Evolutionary conservation across 352 stramenopile species (phyloP).

Genomic region (Aphanomyces cochlioides): DNA sequence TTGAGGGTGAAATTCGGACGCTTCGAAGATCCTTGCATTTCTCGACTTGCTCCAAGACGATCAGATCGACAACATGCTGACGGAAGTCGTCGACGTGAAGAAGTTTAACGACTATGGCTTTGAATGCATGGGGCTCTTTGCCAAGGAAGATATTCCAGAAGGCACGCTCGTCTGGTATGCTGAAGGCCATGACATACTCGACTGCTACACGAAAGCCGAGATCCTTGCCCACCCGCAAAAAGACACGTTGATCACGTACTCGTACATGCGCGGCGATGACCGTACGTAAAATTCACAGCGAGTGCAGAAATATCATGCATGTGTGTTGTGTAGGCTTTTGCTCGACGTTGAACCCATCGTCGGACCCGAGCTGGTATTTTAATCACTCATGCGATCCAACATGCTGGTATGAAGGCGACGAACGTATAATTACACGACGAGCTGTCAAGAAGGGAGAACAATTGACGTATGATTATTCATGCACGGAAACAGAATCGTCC

Average conservation of each 20-base stretch:
- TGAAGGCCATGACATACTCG: slow-evolving; percentile 17
- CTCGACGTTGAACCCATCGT: slow-evolving; percentile 22
- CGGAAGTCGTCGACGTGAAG: slow-evolving; percentile 27
- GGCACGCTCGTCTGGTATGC: slow-evolving; percentile 28
- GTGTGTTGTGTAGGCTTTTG: slow-evolving; percentile 18
- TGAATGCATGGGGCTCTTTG: slow-evolving; percentile 28
- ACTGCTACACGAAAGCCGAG: slow-evolving; percentile 29
- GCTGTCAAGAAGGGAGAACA: slow-evolving; percentile 31
- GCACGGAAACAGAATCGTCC: slow-evolving; percentile 31
- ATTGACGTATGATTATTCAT: slow-evolving; percentile 30
- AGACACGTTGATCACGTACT: slow-evolving; percentile 31
- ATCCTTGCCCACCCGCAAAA: slow-evolving; percentile 28
- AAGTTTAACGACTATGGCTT: slow-evolving; percentile 31
- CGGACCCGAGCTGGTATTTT: slow-evolving; percentile 29
- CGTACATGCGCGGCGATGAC: slow-evolving; percentile 30
- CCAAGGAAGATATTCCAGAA: slow-evolving; percentile 30
- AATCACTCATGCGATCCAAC: slow-evolving; percentile 31
- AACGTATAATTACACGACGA: slow-evolving; percentile 24
- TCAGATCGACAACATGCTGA: slow-evolving; percentile 18
- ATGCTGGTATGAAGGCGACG: slow-evolving; percentile 38
- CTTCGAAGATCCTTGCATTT: slow-evolving; percentile 16
- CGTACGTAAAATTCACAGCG: slow-evolving; percentile 9
- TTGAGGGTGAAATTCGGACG: slow-evolving; percentile 4
- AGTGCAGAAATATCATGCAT: background rate
- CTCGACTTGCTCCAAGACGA: background rate